phyloP scores from a whole-genome alignment of 169 alveolate species.

The Cryptosporidium viatorum region DNA sequence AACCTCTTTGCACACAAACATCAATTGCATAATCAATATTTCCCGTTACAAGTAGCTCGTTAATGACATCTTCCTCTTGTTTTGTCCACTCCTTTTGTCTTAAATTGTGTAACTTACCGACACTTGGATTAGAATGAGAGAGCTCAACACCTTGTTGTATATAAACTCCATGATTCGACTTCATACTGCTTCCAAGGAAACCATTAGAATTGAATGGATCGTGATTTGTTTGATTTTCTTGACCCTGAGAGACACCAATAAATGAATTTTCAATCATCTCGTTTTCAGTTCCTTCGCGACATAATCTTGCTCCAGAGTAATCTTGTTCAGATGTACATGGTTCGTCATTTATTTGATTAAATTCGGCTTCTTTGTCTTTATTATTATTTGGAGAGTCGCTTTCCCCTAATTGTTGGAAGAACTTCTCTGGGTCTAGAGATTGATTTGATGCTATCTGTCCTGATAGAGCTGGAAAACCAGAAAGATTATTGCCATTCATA shows the following conservation, averaged over 20 bases:
- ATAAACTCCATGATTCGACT: background rate
- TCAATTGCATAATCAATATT: conserved; percentile 78
- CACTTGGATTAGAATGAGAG: conserved; percentile 20
- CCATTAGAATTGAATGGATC: background rate
- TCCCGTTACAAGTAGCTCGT: conserved; percentile 44
- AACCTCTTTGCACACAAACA: conserved; percentile 77
- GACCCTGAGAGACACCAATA: background rate
- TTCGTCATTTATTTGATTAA: background rate
- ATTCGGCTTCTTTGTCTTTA: conserved; percentile 2
- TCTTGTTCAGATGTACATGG: background rate
- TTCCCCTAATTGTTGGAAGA: conserved; percentile 81
- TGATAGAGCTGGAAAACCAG: background rate
- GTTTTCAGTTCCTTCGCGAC: background rate
- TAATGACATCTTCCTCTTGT: conserved; percentile 52
- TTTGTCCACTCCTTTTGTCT: conserved; percentile 53
- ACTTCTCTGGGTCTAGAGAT: conserved; percentile 79
- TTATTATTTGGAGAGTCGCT: background rate
- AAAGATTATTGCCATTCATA: background rate
- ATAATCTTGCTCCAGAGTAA: background rate
- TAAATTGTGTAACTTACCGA: background rate
- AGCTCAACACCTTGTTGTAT: background rate
- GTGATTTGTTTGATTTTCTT: background rate
- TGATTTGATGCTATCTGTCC: conserved; percentile 8
- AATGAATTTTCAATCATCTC: background rate
- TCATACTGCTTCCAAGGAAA: background rate